Conservation (phyloP, 352 stramenopile genomes). For the Pythium apleroticum region DNA sequence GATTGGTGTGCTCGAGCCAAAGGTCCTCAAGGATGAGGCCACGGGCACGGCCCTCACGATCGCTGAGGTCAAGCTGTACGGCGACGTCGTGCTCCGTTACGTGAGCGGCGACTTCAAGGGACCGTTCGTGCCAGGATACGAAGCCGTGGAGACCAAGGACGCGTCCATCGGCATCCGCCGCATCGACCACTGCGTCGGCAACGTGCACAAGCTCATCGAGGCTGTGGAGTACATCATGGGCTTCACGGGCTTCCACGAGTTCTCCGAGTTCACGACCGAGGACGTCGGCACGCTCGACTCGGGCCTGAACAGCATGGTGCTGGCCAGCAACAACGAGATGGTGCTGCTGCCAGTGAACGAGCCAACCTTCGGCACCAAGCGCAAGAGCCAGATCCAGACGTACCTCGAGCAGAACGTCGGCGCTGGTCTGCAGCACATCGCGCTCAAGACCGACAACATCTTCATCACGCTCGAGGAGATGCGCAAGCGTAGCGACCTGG, state of each 20-base stretch:
- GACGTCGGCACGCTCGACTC: slow-evolving; percentile 95
- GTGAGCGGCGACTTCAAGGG: slow-evolving; percentile 78
- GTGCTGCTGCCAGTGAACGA: slow-evolving; percentile 96
- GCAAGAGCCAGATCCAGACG: slow-evolving; percentile 96
- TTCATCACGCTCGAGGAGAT: slow-evolving; percentile 90
- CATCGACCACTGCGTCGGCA: slow-evolving; percentile 89
- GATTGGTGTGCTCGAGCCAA: slow-evolving; percentile 51
- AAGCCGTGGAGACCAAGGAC: slow-evolving; percentile 47
- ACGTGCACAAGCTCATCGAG: slow-evolving; percentile 89
- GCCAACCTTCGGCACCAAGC: slow-evolving; percentile 90
- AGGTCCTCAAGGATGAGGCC: slow-evolving; percentile 54
- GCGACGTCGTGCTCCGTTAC: slow-evolving; percentile 87
- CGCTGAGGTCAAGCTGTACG: slow-evolving; percentile 86
- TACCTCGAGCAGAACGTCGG: slow-evolving; percentile 96
- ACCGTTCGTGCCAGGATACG: slow-evolving; percentile 80
- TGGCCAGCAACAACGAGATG: slow-evolving; percentile 92
- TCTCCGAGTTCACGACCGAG: slow-evolving; percentile 94
- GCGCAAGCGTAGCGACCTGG: slow-evolving; percentile 66
- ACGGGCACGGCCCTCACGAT: slow-evolving; percentile 59
- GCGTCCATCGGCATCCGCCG: slow-evolving; percentile 80
- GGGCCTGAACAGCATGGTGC: slow-evolving; percentile 94
- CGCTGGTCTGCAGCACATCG: slow-evolving; percentile 94
- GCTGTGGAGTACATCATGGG: slow-evolving; percentile 79
- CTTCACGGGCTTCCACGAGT: slow-evolving; percentile 90
- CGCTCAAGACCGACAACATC: slow-evolving; percentile 96